A percentile compares a stretch with the other conserved stretches of the same genome.
Conservation (phyloP, 768 basidiomycete species). For the Lactifluus volemus region DNA sequence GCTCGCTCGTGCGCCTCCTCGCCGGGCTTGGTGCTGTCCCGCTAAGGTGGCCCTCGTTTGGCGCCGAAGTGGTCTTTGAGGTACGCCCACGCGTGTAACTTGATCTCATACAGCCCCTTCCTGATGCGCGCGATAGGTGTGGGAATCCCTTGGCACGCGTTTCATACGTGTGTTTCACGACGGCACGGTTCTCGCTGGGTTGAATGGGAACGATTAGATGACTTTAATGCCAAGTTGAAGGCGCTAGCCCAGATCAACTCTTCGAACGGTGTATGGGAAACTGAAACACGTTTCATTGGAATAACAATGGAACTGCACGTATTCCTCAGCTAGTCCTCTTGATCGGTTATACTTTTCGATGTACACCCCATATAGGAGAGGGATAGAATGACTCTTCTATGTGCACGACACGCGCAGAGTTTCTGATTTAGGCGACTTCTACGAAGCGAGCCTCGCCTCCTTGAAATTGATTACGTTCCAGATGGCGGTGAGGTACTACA, state of each 20-base stretch:
- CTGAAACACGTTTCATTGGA: neutral
- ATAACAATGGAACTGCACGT: neutral
- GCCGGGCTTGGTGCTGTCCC: constrained; percentile 30
- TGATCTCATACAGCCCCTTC: neutral
- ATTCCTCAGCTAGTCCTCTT: neutral
- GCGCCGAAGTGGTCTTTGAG: constrained; percentile 40
- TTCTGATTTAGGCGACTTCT: constrained; percentile 28
- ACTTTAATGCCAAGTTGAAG: constrained; percentile 30
- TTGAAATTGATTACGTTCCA: constrained; percentile 97
- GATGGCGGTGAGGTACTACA: constrained; percentile 86
- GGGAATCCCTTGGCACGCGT: constrained; percentile 24
- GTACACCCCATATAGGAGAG: neutral
- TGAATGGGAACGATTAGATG: constrained; percentile 31
- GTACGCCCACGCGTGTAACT: constrained; percentile 19
- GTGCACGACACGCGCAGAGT: neutral
- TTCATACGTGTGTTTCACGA: constrained; percentile 40
- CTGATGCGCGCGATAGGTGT: constrained; percentile 28
- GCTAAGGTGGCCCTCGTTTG: constrained; percentile 41
- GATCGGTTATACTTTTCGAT: neutral
- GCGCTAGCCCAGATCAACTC: constrained; percentile 30
- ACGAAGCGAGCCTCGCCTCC: constrained; percentile 65
- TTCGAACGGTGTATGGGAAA: constrained; percentile 21
- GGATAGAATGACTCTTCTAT: neutral
- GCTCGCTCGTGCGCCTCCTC: constrained; percentile 34
- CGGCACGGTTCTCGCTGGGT: constrained; percentile 30